Conservation (phyloP, 139 green algal species). For the Chlamydomonas sphaeroides region DNA sequence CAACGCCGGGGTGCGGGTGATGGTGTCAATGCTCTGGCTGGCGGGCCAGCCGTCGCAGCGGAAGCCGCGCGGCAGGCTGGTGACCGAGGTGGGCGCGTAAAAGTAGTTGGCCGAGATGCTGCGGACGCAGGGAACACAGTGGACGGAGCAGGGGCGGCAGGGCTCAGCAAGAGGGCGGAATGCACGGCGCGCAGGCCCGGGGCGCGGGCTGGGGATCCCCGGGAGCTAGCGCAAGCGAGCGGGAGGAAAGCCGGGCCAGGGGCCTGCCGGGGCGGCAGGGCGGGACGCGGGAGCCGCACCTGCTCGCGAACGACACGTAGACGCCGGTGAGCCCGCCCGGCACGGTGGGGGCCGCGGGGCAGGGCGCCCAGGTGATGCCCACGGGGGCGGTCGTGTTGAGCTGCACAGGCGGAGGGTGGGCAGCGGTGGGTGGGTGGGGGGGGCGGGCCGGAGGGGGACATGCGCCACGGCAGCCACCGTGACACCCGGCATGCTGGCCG, state of each 20-base stretch:
- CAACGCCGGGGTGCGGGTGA: background rate
- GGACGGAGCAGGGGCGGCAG: background rate
- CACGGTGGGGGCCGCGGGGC: background rate
- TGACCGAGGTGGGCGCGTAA: background rate
- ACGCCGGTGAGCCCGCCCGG: background rate
- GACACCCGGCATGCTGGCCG: too few relatives aligned
- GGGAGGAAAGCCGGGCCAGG: too few relatives aligned
- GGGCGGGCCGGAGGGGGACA: too few relatives aligned
- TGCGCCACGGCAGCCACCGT: too few relatives aligned
- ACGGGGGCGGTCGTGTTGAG: conserved; percentile 6
- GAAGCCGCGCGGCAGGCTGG: conserved; percentile 14
- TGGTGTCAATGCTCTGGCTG: background rate
- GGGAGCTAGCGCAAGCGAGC: too few relatives aligned
- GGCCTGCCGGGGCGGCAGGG: too few relatives aligned
- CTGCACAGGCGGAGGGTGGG: background rate
- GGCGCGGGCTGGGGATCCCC: too few relatives aligned
- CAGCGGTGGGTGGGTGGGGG: too few relatives aligned
- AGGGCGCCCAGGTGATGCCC: conserved; percentile 12
- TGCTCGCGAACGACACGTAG: background rate
- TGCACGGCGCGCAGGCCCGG: too few relatives aligned
- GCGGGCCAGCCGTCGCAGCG: conserved; percentile 33
- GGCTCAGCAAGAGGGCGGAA: too few relatives aligned
- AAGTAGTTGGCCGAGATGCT: conserved; percentile 27
- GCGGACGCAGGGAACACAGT: background rate
- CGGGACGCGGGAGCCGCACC: background rate